A percentile compares a stretch with the other conserved stretches of the same genome.
Conservation (phyloP, 2,329 filamentous ascomycete genomes). For the Aspergillus sp. region DNA sequence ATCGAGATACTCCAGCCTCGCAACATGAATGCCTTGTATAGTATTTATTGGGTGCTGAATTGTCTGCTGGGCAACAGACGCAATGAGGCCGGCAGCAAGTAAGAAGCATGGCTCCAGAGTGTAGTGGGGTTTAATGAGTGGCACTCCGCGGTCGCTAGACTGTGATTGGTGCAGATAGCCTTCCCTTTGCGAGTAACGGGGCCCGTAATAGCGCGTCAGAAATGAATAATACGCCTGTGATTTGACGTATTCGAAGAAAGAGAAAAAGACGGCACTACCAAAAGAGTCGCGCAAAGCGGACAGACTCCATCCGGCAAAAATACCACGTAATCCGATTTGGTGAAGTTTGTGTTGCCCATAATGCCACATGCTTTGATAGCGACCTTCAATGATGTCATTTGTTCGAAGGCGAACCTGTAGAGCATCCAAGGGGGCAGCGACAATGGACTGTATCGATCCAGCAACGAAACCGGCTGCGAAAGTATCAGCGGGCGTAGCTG, state of each 20-base stretch:
- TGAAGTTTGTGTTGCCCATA: conserved; percentile 58
- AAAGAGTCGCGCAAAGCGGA: conserved; percentile 61
- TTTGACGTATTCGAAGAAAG: conserved; percentile 64
- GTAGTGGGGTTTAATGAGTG: conserved; percentile 61
- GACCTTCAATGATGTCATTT: conserved; percentile 58
- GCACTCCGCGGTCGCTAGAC: conserved; percentile 34
- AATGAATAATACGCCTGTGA: conserved; percentile 63
- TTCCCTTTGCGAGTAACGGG: conserved; percentile 28
- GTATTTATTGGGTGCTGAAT: conserved; percentile 60
- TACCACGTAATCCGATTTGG: conserved; percentile 60
- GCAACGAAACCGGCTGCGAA: conserved; percentile 61
- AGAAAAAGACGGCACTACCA: conserved; percentile 63
- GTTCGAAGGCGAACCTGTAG: conserved; percentile 62
- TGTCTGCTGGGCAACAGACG: conserved; percentile 58
- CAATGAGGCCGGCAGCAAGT: conserved; percentile 58
- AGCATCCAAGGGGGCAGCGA: conserved; percentile 64
- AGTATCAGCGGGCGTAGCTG: conserved; percentile 53
- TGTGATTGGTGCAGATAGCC: conserved; percentile 28
- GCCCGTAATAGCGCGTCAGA: conserved; percentile 59
- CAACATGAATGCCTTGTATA: conserved; percentile 62
- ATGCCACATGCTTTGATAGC: conserved; percentile 64
- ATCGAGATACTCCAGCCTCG: conserved; percentile 60
- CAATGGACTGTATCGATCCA: conserved; percentile 59
- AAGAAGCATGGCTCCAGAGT: conserved; percentile 63
- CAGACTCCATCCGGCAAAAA: conserved; percentile 64